Evolutionary conservation across 2,329 filamentous ascomycete species (phyloP).

Genomic region (Alternaria sp.): DNA sequence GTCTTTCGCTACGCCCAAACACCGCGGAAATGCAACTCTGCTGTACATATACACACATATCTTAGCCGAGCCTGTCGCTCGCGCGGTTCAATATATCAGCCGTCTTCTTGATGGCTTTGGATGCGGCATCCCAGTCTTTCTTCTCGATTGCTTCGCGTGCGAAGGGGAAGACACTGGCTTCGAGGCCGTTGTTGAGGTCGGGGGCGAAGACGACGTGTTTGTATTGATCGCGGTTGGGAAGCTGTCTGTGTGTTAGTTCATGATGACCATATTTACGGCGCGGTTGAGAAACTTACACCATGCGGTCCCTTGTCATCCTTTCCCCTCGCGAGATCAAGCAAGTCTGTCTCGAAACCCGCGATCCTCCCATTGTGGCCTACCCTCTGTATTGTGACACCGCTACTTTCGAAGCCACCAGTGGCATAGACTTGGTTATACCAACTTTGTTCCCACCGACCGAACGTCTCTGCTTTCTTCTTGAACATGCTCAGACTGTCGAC

Average conservation of each 20-base stretch:
- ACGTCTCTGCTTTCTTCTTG: slow-evolving; percentile 65
- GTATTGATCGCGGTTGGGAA: slow-evolving; percentile 88
- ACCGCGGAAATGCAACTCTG: not conserved
- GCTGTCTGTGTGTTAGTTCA: slow-evolving; percentile 32
- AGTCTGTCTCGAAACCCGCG: slow-evolving; percentile 78
- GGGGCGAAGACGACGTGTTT: slow-evolving; percentile 93
- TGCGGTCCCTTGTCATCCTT: slow-evolving; percentile 39
- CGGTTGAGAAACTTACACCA: slow-evolving; percentile 66
- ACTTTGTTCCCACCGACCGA: slow-evolving; percentile 75
- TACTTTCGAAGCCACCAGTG: slow-evolving; percentile 77
- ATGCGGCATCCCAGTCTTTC: slow-evolving; percentile 72
- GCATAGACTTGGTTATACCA: slow-evolving; percentile 78
- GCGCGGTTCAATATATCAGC: slow-evolving; percentile 71
- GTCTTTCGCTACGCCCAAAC: not conserved
- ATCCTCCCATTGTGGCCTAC: slow-evolving; percentile 79
- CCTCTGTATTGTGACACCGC: slow-evolving; percentile 70
- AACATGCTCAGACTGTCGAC: slow-evolving; percentile 68
- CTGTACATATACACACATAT: not conserved
- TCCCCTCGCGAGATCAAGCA: slow-evolving; percentile 76
- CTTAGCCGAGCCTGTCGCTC: slow-evolving; percentile 52
- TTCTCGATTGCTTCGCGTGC: slow-evolving; percentile 79
- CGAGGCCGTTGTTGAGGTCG: slow-evolving; percentile 73
- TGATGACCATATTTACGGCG: not conserved
- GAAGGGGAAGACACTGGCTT: slow-evolving; percentile 75
- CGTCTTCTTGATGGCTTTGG: slow-evolving; percentile 72